Base-by-base conservation (phyloP, 176 grass and related monocot genomes). In the Avena sativa region DNA sequence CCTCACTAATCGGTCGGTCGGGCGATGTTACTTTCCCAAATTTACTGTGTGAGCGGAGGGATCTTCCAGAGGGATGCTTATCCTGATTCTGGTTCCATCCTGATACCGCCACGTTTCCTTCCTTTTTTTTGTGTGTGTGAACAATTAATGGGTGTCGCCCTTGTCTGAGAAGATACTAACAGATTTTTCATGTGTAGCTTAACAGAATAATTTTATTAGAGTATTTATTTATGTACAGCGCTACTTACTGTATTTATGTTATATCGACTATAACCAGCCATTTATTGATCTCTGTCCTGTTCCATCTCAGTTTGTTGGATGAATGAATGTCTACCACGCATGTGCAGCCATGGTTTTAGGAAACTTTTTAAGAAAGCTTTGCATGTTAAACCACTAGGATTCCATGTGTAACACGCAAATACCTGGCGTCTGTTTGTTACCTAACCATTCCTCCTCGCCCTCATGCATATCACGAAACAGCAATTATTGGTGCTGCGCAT, bases 31-130 rank as follows among this genome's bases (percentile, higher is more conserved):
- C 66, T 80, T 74, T n/a, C 46, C 61, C 65, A 56, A 82, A 36
- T 73, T 90, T 79, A 46, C 38, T 44, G 86, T 63, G 7, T 12
- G 12, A 57, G 60, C 78, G 38, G 34, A 61, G 78, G 71, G 55
- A 56, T 78, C 84, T 38, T 52, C 20, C 53, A 14, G 13, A 52
- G 44, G 14, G 32, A 83, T 78, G 77, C 82, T 6, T 17, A 44
- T 84, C 72, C 80, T 53, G 32, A 58, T 76, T 59, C 58, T 10
- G 26, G 68, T 81, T 19, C 75, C 3, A 26, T 74, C 8, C 44
- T 2, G 4, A 72, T 52, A 70, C 17, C 6, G 8, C 3, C 63
- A n/a, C 30, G n/a, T 44, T 25, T 78, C 60, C 17, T 43, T 43
- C 40, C 6, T 43, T 43, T 43, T 43, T 43, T 43, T 5, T 40